Percentiles rank a stretch among this genome's conserved stretches.
Conservation (phyloP, 495 filamentous ascomycete species). For the Penicillium angulare region DNA sequence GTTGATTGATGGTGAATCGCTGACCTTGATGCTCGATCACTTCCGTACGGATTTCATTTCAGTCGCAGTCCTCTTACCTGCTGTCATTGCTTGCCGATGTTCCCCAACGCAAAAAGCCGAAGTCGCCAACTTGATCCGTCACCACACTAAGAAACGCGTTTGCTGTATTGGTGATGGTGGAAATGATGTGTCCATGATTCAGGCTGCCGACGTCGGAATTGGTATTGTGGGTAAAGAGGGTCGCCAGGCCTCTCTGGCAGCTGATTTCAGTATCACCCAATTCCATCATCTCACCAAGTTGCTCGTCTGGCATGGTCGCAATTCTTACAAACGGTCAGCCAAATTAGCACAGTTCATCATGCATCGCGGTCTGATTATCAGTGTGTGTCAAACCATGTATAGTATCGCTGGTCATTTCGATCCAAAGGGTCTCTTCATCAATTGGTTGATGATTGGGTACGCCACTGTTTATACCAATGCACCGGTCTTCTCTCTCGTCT, state of each 20-base stretch:
- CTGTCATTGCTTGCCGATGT: slow-evolving; percentile 95
- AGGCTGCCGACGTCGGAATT: slow-evolving; percentile 95
- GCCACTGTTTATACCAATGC: slow-evolving; percentile 93
- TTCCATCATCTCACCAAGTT: slow-evolving; percentile 97
- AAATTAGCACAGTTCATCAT: slow-evolving; percentile 99
- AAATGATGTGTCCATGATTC: slow-evolving; percentile 99
- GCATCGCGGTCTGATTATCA: slow-evolving; percentile 92
- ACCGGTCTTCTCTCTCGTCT: slow-evolving; percentile 93
- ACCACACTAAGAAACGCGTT: slow-evolving; percentile 87
- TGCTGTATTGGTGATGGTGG: slow-evolving; percentile 97
- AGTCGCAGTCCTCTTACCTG: slow-evolving; percentile 80
- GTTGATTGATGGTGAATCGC: slow-evolving; percentile 90
- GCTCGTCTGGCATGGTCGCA: slow-evolving; percentile 96
- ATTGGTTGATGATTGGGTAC: slow-evolving; percentile 97
- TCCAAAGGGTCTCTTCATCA: slow-evolving; percentile 89
- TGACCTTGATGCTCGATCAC: slow-evolving; percentile 77
- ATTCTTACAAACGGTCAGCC: slow-evolving; percentile 92
- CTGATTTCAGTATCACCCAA: slow-evolving; percentile 92
- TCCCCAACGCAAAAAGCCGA: slow-evolving; percentile 98
- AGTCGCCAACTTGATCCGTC: slow-evolving; percentile 84
- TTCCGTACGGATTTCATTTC: slow-evolving; percentile 84
- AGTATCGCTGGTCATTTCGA: slow-evolving; percentile 88
- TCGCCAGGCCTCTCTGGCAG: slow-evolving; percentile 87
- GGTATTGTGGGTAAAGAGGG: slow-evolving; percentile 99
- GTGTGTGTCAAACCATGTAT: slow-evolving; percentile 95